Evolutionary conservation across 805 yeast species (phyloP).

Genomic region (Starmerella roubikii): DNA sequence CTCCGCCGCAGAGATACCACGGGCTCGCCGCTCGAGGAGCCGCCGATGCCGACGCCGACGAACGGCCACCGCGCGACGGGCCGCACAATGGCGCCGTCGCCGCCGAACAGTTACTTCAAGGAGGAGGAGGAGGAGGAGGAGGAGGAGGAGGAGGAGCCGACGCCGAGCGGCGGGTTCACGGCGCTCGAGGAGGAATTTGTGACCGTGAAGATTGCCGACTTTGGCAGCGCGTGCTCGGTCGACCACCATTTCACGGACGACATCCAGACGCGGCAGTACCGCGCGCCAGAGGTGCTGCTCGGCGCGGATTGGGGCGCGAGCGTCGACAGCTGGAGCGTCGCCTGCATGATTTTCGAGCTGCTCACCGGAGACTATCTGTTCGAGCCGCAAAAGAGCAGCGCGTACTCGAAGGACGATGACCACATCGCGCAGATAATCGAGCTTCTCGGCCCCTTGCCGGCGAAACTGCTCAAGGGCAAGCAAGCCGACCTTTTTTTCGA

Average conservation of each 20-base stretch:
- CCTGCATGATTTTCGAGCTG: conserved; percentile 79
- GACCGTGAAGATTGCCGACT: conserved; percentile 78
- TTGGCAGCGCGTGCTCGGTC: conserved; percentile 82
- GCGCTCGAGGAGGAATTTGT: conserved; percentile 33
- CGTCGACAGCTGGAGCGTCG: conserved; percentile 92
- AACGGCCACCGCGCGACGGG: not conserved
- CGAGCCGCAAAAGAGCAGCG: conserved; percentile 52
- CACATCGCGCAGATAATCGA: conserved; percentile 93
- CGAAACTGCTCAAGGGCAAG: conserved; percentile 45
- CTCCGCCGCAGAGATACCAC: not conserved
- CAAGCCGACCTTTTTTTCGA: conserved; percentile 52
- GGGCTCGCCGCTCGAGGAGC: not conserved
- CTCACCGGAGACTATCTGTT: conserved; percentile 89
- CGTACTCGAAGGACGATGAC: conserved; percentile 82
- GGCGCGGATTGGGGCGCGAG: conserved; percentile 91
- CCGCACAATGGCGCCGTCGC: not conserved
- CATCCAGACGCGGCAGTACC: conserved; percentile 82
- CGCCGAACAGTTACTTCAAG: not conserved
- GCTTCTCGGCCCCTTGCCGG: conserved; percentile 56
- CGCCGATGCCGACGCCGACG: not conserved
- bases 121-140: not conserved
- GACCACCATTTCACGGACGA: conserved; percentile 73
- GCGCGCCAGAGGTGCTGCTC: conserved; percentile 76
- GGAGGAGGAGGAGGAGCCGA: not conserved
- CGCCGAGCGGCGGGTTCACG: conserved; percentile 7